Evolutionary conservation across 495 filamentous ascomycete species (phyloP).

Genomic region (Melanomma pulvis-pyrius): DNA sequence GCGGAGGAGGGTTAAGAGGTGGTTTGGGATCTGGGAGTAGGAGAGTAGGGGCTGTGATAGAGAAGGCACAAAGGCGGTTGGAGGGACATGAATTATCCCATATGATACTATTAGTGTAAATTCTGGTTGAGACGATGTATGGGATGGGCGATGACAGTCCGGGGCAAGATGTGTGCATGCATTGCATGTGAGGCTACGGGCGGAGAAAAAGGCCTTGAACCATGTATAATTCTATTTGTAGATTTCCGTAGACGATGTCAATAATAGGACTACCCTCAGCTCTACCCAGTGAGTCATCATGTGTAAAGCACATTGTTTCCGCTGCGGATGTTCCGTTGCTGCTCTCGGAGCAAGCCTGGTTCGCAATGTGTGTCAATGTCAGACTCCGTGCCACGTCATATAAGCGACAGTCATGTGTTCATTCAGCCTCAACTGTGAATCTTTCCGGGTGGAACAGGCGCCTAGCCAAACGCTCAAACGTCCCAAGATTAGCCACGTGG

Average conservation of each 20-base stretch:
- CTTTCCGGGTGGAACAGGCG: neutral
- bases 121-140: neutral
- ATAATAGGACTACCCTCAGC: neutral
- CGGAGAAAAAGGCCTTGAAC: too few relatives aligned
- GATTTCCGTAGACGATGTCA: neutral
- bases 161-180: neutral
- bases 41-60: neutral
- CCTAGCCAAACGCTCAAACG: neutral
- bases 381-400: neutral
- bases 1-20: constrained; percentile 38
- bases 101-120: neutral
- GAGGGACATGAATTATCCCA: neutral
- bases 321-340: neutral
- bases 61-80: neutral
- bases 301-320: neutral
- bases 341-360: neutral
- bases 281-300: neutral
- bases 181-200: too few relatives aligned
- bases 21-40: constrained; percentile 44
- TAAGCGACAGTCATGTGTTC: neutral
- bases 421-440: neutral
- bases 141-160: neutral
- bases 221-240: neutral
- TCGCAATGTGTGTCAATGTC: neutral
- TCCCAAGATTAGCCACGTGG: neutral